These are phyloP conservation scores for Botrytis porri DNA, from an alignment of 2,329 filamentous ascomycete genomes.

Conservation along the genomic window DNA sequence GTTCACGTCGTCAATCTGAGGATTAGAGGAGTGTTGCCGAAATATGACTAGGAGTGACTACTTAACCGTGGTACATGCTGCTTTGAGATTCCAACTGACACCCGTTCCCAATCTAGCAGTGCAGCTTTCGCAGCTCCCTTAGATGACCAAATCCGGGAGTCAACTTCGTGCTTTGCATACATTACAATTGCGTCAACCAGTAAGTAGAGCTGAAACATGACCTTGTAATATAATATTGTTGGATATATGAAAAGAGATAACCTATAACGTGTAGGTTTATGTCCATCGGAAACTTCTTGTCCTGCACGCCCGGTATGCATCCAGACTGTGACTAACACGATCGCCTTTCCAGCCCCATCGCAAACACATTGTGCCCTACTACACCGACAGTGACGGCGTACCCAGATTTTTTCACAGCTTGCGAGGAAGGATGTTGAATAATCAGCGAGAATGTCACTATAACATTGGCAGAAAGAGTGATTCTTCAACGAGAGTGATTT, in stretches of 20 bases:
- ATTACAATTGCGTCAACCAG: slow-evolving; percentile 9
- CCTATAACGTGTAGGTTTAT: slow-evolving; percentile 20
- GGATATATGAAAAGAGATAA: not conserved
- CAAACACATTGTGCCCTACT: not conserved
- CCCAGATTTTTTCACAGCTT: slow-evolving; percentile 22
- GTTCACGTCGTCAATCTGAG: not conserved
- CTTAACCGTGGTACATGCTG: not conserved
- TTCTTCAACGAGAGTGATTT: not conserved
- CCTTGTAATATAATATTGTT: not conserved
- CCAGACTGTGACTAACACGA: not conserved
- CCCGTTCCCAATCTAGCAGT: slow-evolving; percentile 8
- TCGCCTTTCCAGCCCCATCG: not conserved
- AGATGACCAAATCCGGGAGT: slow-evolving; percentile 17
- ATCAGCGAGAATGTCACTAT: slow-evolving; percentile 20
- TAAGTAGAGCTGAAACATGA: not conserved
- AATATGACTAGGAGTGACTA: not conserved
- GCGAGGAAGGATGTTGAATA: slow-evolving; percentile 24
- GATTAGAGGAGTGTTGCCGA: not conserved
- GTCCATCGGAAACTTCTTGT: slow-evolving; percentile 21
- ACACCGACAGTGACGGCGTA: not conserved
- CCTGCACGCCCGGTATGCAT: not conserved
- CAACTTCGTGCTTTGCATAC: slow-evolving; percentile 22
- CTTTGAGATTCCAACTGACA: not conserved
- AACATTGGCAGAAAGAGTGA: slow-evolving; percentile 10
- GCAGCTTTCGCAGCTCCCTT: slow-evolving; percentile 18